phyloP scores from a whole-genome alignment of 2,329 filamentous ascomycete species.

The Eurotiales sp. region DNA sequence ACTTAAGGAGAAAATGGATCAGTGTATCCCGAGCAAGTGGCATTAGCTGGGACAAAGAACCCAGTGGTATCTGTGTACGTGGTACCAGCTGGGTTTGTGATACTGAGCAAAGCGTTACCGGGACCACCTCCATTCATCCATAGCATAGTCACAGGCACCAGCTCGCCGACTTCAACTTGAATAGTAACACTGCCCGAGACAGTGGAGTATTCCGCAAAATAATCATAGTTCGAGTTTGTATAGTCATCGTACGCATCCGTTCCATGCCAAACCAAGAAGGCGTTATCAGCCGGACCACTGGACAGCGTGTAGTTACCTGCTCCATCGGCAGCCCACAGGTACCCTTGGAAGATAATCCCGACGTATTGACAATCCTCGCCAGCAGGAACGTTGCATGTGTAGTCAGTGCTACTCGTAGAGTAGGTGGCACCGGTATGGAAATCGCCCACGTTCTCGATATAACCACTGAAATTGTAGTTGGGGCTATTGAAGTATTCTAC shows the following conservation, averaged over 20 bases:
- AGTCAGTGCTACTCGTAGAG: background rate
- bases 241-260: constrained; percentile 10
- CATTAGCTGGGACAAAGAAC: constrained; percentile 10
- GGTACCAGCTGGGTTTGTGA: constrained; percentile 1
- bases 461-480: constrained; percentile 9
- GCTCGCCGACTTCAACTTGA: background rate
- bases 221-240: constrained; percentile 10
- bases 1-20: constrained; percentile 11
- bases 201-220: background rate
- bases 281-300: constrained; percentile 6
- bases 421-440: constrained; percentile 5
- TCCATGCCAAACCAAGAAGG: constrained; percentile 9
- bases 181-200: background rate
- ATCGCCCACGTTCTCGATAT: constrained; percentile 1
- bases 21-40: constrained; percentile 3
- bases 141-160: constrained; percentile 6
- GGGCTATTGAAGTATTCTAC: constrained; percentile 4
- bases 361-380: background rate
- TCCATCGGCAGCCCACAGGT: constrained; percentile 6
- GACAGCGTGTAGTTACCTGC: constrained; percentile 6
- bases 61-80: background rate
- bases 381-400: background rate
- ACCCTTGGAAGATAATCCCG: constrained; percentile 4
- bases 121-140: constrained; percentile 4
- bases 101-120: background rate